A percentile compares a stretch with the other conserved stretches of the same genome.
Evolutionary conservation across 163 green algal species (phyloP).

Genomic region (Chlamydomonas reinhardtii): DNA sequence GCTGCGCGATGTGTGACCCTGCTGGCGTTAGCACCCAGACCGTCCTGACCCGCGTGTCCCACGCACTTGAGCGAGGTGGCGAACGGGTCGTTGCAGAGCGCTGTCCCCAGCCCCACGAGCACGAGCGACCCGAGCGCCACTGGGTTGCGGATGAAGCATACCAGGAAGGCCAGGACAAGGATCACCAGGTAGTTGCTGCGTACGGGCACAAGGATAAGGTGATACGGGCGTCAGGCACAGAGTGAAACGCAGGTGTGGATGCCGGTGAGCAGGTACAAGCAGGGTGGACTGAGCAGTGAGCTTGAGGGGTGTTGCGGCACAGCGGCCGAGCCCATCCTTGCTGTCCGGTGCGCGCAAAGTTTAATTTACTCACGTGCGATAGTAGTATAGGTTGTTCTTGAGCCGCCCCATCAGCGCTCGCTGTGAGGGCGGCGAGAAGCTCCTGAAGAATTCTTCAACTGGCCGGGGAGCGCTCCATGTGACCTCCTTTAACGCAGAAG

Average conservation of each 20-base stretch:
- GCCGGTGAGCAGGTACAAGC: no score
- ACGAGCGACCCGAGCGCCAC: constrained; percentile 58
- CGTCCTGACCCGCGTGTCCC: no score
- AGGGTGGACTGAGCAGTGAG: no score
- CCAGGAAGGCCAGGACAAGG: constrained; percentile 50
- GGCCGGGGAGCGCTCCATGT: constrained; percentile 27
- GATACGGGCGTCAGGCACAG: no score
- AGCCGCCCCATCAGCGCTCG: constrained; percentile 27
- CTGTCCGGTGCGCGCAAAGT: no score
- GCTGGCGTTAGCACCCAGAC: no score
- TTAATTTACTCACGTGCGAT: constrained; percentile 16
- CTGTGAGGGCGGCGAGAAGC: constrained; percentile 5
- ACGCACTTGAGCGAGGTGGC: constrained; percentile 64
- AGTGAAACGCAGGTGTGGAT: no score
- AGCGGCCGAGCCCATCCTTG: not conserved
- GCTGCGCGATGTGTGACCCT: no score
- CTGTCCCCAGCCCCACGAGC: constrained; percentile 21
- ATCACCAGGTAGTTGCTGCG: constrained; percentile 74
- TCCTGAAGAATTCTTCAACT: constrained; percentile 4
- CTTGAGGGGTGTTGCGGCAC: not conserved
- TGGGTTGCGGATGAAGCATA: constrained; percentile 67
- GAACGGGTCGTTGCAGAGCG: constrained; percentile 74
- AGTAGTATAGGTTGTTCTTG: constrained; percentile 80
- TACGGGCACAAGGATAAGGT: no score
- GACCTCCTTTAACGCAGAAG: constrained; percentile 7